Evolutionary conservation across 805 yeast genomes (phyloP).

Genomic region (Wickerhamomyces subpelliculosus): DNA sequence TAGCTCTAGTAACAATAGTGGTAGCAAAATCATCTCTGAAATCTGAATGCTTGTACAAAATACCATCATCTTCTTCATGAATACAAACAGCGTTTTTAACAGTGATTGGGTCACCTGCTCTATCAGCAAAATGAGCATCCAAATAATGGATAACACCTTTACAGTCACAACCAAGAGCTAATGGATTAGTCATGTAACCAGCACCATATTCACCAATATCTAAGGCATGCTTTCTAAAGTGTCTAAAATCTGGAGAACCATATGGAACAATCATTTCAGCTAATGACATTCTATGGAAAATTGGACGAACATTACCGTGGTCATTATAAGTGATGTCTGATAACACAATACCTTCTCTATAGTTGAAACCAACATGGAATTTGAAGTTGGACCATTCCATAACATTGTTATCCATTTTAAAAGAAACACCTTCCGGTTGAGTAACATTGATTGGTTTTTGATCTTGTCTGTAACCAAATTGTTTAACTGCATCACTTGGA

Average conservation of each 20-base stretch:
- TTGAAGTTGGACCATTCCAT: slow-evolving; percentile 75
- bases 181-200: slow-evolving; percentile 77
- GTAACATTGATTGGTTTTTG: slow-evolving; percentile 62
- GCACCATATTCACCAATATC: slow-evolving; percentile 88
- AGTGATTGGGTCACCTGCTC: slow-evolving; percentile 62
- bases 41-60: slow-evolving; percentile 76
- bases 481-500: slow-evolving; percentile 54
- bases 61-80: slow-evolving; percentile 82
- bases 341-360: slow-evolving; percentile 78
- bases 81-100: slow-evolving; percentile 75
- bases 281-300: slow-evolving; percentile 73
- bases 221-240: slow-evolving; percentile 80
- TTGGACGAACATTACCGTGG: slow-evolving; percentile 64
- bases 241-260: slow-evolving; percentile 74
- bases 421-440: slow-evolving; percentile 81
- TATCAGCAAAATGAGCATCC: slow-evolving; percentile 70
- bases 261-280: slow-evolving; percentile 85
- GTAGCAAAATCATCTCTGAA: slow-evolving; percentile 76
- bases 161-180: slow-evolving; percentile 77
- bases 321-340: slow-evolving; percentile 70
- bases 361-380: slow-evolving; percentile 77
- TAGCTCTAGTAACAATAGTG: slow-evolving; percentile 68
- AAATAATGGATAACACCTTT: slow-evolving; percentile 79
- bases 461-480: slow-evolving; percentile 58
- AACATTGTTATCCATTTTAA: slow-evolving; percentile 59